Evolutionary conservation across 2,329 filamentous ascomycete genomes (phyloP), one percentile per base, ranked within the genome.

Genomic region (Fusarium cicatricum): DNA sequence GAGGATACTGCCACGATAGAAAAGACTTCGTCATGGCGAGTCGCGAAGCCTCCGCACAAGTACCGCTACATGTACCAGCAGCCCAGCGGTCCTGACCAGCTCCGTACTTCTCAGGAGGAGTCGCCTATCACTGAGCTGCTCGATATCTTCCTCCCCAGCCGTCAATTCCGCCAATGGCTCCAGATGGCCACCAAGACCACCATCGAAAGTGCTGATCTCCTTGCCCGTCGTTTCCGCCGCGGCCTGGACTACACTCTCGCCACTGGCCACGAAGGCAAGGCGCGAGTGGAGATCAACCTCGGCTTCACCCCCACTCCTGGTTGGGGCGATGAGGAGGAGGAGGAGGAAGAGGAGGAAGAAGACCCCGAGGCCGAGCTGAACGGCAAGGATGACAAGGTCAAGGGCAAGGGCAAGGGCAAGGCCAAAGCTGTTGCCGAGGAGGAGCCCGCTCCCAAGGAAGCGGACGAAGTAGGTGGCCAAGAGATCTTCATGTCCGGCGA

Each of bases 401-500:
- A 48, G 15, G 55, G 48, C 23, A 73, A 74, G 50, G 66, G 61
- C 7, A 73, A 72, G 37, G 68, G 67, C 14, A 66, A 71, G 26
- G 67, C 52, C 19, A 64, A 51, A 56, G 58, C 58, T n/a, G 34
- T 38, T 1, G 42, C 41, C 26, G 21, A 57, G 39, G 67, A 73
- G 23, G 69, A 73, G 21, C 56, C 59, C 8, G 64, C 66, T 8
- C 69, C 72, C 5, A 70, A 75, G 26, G 76, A 77, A 45, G 70
- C 72, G 15, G 78, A 80, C 16, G 85, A 89, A 46, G 85, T 90
- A 2, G 90, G 90, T 50, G 90, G 90, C 28, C 90, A 92, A 71
- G 90, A 93, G 70, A 90, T 97, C 55, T 97, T 97, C 82, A 97
- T 97, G 92, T 93, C 92, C 1, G 91, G 89, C 46, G 90, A 93